Conservation (phyloP, 305 asterid genomes). For the Fraxinus dipetala region DNA sequence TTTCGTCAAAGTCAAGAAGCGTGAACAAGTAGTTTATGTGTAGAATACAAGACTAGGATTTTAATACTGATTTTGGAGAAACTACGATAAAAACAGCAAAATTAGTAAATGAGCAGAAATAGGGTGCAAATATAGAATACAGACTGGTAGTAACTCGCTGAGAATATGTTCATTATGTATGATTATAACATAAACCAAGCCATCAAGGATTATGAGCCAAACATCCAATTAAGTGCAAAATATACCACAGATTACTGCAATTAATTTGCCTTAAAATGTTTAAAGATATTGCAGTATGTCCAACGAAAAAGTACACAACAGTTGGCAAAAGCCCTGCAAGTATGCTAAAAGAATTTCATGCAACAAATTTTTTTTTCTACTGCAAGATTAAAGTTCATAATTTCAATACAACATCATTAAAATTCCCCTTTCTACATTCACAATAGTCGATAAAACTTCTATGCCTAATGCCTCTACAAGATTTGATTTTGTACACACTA, state of each 20-base stretch:
- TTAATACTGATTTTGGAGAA: not conserved
- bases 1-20: slow-evolving; percentile 2
- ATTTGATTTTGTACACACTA: not conserved
- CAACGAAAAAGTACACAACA: not conserved
- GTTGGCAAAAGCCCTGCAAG: not conserved
- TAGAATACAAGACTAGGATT: not conserved
- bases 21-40: not conserved
- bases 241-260: not conserved
- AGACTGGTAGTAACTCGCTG: not conserved
- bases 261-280: not conserved
- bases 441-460: not conserved
- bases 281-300: not conserved
- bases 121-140: not conserved
- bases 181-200: not conserved
- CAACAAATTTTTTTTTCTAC: not conserved
- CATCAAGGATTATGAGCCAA: not conserved
- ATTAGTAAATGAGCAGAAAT: slow-evolving; percentile 5
- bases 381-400: not conserved
- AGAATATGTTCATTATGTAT: not conserved
- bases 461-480: slow-evolving; percentile 4
- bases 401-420: not conserved
- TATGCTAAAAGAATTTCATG: not conserved
- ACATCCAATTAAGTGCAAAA: not conserved
- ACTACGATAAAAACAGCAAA: slow-evolving; percentile 7
- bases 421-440: not conserved